phyloP scores from a whole-genome alignment of 2,329 filamentous ascomycete species.

The Zalaria obscura region DNA sequence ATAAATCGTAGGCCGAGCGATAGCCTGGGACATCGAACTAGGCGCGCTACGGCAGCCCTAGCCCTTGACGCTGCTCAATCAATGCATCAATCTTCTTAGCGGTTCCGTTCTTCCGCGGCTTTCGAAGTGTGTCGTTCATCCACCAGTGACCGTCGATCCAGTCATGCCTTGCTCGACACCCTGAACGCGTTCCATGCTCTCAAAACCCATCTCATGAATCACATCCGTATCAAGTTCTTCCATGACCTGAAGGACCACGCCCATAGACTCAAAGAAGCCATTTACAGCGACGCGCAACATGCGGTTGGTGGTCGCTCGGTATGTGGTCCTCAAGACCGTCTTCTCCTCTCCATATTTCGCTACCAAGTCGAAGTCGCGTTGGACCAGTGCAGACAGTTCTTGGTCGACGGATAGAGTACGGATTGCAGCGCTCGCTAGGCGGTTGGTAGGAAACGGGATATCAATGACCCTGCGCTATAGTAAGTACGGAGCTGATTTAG shows the following conservation, averaged over 20 bases:
- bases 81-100: no score
- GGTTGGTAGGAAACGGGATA: conserved; percentile 67
- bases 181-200: conserved; percentile 25
- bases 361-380: conserved; percentile 27
- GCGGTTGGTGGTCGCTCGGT: conserved; percentile 80
- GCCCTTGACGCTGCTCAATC: no score
- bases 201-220: conserved; percentile 34
- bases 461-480: conserved; percentile 47
- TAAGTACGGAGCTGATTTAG: neutral
- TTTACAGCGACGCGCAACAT: conserved; percentile 96
- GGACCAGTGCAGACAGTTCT: conserved; percentile 76
- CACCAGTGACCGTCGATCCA: conserved; percentile 11
- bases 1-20: no score
- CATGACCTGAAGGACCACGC: conserved; percentile 78
- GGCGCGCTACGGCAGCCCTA: no score
- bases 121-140: conserved; percentile 1
- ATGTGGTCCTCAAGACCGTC: conserved; percentile 56
- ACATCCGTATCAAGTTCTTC: conserved; percentile 79
- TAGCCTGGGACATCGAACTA: no score
- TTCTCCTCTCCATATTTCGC: conserved; percentile 13
- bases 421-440: conserved; percentile 63
- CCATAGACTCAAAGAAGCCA: conserved; percentile 84
- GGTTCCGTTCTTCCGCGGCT: no score
- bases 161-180: conserved; percentile 23
- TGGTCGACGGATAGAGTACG: conserved; percentile 69